A percentile compares a stretch with the other conserved stretches of the same genome.
Conservation (phyloP, 345 rosid genomes). For the Noccaea bulbosa region DNA sequence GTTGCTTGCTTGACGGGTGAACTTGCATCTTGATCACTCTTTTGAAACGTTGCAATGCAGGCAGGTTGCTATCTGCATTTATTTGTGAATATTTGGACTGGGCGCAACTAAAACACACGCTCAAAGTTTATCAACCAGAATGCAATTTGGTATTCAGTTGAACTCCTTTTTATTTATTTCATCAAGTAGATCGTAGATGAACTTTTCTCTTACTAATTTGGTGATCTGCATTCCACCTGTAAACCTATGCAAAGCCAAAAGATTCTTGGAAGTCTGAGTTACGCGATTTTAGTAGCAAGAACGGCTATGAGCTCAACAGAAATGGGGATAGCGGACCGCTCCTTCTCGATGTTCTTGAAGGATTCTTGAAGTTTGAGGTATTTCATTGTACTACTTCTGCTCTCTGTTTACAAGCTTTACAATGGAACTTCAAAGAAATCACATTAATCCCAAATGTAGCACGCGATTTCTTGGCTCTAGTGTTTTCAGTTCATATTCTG, state of each 20-base stretch:
- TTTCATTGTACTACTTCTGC: neutral
- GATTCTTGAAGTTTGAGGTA: constrained; percentile 90
- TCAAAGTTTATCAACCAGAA: constrained; percentile 92
- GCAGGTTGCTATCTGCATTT: constrained; percentile 84
- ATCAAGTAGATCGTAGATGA: constrained; percentile 5
- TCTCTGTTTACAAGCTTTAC: constrained; percentile 1
- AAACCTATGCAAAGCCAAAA: constrained; percentile 64
- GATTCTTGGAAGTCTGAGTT: constrained; percentile 93
- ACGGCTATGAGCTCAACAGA: constrained; percentile 81
- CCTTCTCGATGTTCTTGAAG: constrained; percentile 92
- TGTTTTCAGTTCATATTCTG: neutral
- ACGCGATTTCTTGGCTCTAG: neutral
- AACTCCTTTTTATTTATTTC: constrained; percentile 32
- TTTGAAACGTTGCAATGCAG: constrained; percentile 52
- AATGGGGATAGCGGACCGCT: constrained; percentile 86
- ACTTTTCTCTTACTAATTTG: neutral
- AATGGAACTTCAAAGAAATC: neutral
- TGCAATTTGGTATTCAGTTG: constrained; percentile 87
- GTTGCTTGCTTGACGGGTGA: neutral
- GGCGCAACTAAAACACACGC: constrained; percentile 94
- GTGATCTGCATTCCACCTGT: constrained; percentile 7
- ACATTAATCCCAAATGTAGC: constrained; percentile 1
- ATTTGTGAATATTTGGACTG: constrained; percentile 95
- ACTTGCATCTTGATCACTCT: constrained; percentile 11
- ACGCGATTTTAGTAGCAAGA: constrained; percentile 84